Evolutionary conservation across 2,329 filamentous ascomycete genomes (phyloP).

Genomic region (Alternaria arborescens): DNA sequence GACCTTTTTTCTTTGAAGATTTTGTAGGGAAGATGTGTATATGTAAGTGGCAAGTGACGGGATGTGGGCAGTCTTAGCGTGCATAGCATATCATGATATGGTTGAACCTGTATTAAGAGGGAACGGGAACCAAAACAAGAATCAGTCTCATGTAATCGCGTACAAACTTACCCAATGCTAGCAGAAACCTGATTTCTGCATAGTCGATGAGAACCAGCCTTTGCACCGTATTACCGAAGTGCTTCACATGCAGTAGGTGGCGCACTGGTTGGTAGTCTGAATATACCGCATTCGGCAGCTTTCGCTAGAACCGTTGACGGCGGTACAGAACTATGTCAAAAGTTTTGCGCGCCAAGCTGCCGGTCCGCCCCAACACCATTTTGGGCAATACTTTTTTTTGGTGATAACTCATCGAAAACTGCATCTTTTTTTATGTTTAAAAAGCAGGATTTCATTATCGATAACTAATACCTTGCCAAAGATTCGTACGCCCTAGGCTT

Average conservation of each 20-base stretch:
- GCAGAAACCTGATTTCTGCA: neutral
- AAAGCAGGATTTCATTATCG: too few species aligned
- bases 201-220: neutral
- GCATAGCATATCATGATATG: neutral
- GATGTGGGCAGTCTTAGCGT: neutral
- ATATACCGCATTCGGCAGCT: neutral
- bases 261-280: neutral
- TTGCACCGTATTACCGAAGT: neutral
- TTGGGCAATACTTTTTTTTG: too few species aligned
- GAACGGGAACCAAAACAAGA: neutral
- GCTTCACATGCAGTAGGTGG: neutral
- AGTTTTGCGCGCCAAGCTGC: too few species aligned
- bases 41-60: neutral
- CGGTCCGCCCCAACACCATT: too few species aligned
- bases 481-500: too few species aligned
- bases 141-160: neutral
- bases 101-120: neutral
- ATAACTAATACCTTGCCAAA: neutral
- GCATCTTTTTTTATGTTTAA: too few species aligned
- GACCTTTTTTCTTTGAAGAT: neutral
- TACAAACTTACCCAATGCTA: neutral
- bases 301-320: neutral
- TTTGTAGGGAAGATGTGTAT: neutral
- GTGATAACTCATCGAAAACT: too few species aligned
- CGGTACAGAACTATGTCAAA: too few species aligned